Evolutionary conservation across 2,329 filamentous ascomycete species (phyloP).

Genomic region (Thermochaetoides dissita): DNA sequence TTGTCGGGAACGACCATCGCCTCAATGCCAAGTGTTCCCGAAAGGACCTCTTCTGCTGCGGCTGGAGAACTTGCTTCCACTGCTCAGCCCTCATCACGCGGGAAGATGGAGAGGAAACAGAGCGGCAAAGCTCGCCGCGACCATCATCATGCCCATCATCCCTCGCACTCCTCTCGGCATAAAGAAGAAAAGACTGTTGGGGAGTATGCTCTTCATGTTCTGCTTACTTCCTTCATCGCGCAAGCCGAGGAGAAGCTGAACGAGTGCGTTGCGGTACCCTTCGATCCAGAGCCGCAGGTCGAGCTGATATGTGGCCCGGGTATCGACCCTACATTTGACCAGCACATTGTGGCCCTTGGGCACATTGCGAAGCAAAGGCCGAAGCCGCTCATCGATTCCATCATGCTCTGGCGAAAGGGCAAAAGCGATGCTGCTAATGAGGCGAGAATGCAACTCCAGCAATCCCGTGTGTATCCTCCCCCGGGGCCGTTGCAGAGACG

Average conservation of each 20-base stretch:
- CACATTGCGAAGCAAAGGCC: constrained; percentile 91
- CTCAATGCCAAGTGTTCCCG: constrained; percentile 21
- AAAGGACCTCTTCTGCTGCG: constrained; percentile 32
- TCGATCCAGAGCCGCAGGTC: constrained; percentile 69
- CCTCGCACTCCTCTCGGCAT: constrained; percentile 60
- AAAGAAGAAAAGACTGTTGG: constrained; percentile 84
- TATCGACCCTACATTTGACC: constrained; percentile 79
- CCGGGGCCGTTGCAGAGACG: constrained; percentile 45
- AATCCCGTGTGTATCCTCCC: constrained; percentile 28
- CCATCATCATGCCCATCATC: constrained; percentile 48
- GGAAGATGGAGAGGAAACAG: constrained; percentile 46
- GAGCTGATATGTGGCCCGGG: constrained; percentile 85
- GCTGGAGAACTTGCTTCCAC: constrained; percentile 25
- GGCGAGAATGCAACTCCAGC: constrained; percentile 45
- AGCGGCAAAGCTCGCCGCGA: constrained; percentile 55
- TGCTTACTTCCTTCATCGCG: constrained; percentile 94
- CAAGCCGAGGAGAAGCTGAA: constrained; percentile 95
- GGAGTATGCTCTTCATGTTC: constrained; percentile 89
- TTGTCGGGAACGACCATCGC: constrained; percentile 29
- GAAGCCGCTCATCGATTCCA: constrained; percentile 86
- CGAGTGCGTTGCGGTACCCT: constrained; percentile 66
- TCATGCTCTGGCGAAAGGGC: constrained; percentile 95
- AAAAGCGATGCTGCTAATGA: constrained; percentile 81
- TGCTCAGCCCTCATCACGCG: constrained; percentile 31
- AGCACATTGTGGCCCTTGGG: constrained; percentile 81